Percentiles rank a stretch among this genome's conserved stretches.
Evolutionary conservation across 257 asterid species (phyloP).

Genomic region (Agastache rugosa): DNA sequence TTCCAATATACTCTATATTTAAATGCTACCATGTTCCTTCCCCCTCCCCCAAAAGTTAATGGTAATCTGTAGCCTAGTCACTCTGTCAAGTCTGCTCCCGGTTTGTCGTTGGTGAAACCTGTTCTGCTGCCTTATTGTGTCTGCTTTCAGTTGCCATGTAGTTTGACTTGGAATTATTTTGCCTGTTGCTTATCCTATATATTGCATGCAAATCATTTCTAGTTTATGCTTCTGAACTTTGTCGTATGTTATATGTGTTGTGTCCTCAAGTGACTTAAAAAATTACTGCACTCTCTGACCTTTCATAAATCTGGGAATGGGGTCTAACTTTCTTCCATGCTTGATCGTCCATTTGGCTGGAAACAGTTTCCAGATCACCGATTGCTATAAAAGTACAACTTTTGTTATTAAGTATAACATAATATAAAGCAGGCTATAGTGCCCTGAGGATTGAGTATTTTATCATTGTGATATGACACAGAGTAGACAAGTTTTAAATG

Average conservation of each 20-base stretch:
- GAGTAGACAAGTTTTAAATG: slow-evolving; percentile 10
- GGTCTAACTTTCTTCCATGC: not conserved
- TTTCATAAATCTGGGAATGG: not conserved
- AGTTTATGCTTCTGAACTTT: slow-evolving; percentile 4
- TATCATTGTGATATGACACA: not conserved
- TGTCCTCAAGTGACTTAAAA: not conserved
- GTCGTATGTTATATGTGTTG: not conserved
- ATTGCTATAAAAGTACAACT: not conserved
- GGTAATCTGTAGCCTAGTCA: slow-evolving; percentile 10
- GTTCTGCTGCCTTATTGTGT: not conserved
- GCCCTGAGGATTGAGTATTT: slow-evolving; percentile 7
- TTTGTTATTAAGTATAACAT: not conserved
- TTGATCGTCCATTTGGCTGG: not conserved
- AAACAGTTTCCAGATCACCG: not conserved
- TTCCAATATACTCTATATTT: slow-evolving; percentile 18
- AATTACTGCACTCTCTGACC: not conserved
- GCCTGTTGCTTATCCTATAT: not conserved
- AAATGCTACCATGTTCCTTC: not conserved
- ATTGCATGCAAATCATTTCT: slow-evolving; percentile 14
- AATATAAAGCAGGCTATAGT: not conserved
- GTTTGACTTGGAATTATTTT: not conserved
- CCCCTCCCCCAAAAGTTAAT: not conserved
- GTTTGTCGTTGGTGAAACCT: slow-evolving; percentile 2
- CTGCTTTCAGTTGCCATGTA: not conserved
- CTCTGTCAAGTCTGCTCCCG: not conserved